phyloP scores from a whole-genome alignment of 805 yeast species.

The Scheffersomyces lignosus region DNA sequence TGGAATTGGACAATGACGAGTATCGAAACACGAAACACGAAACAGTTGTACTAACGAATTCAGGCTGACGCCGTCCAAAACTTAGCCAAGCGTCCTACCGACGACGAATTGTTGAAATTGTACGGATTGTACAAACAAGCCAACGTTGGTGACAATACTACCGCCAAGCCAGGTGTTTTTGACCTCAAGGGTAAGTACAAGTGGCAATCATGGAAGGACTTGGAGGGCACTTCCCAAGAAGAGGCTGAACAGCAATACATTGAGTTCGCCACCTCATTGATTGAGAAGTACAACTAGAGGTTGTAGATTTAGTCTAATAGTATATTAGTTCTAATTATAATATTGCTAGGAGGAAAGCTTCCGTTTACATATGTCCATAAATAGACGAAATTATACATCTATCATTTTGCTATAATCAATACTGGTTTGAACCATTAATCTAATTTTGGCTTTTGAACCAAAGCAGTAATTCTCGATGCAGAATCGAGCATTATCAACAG shows the following conservation, averaged over 20 bases:
- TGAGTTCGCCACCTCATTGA: constrained; percentile 62
- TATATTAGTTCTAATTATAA: too few relatives aligned
- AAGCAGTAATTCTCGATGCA: constrained; percentile 13
- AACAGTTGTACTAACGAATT: too few relatives aligned
- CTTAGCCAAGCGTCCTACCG: constrained; percentile 74
- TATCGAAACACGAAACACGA: too few relatives aligned
- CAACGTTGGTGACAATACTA: constrained; percentile 89
- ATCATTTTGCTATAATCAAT: too few relatives aligned
- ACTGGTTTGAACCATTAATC: background rate
- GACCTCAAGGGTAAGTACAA: constrained; percentile 95
- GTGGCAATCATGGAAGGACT: constrained; percentile 95
- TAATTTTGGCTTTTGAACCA: background rate
- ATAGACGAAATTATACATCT: too few relatives aligned
- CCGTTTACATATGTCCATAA: too few relatives aligned
- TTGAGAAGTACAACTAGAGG: constrained; percentile 43
- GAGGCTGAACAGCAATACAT: constrained; percentile 88
- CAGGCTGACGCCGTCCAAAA: constrained; percentile 80
- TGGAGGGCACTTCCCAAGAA: constrained; percentile 81
- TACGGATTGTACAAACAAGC: constrained; percentile 97
- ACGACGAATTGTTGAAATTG: constrained; percentile 81
- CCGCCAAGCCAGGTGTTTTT: constrained; percentile 86
- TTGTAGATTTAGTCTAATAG: too few relatives aligned
- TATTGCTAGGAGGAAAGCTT: too few relatives aligned
- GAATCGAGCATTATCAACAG: constrained; percentile 52
- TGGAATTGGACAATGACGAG: too few relatives aligned